Conservation (phyloP, 352 stramenopile species). For the Phytophthora pisi region DNA sequence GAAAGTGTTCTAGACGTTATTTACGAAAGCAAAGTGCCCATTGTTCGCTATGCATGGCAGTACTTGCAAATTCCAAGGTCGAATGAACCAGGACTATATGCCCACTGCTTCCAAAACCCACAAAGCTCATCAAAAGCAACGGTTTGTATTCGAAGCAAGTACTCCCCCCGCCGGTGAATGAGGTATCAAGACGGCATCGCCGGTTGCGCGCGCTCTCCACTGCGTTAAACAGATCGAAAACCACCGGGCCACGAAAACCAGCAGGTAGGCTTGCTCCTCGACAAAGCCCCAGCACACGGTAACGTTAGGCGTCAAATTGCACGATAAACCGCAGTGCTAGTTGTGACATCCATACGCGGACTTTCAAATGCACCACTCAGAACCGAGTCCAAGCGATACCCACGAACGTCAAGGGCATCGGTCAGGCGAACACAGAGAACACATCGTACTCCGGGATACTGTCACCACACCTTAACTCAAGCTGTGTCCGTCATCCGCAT, state of each 20-base stretch:
- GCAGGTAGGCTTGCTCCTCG: background rate
- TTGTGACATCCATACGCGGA: background rate
- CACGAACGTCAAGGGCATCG: background rate
- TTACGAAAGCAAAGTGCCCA: conserved; percentile 25
- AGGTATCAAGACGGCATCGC: too few species aligned
- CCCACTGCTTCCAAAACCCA: too few species aligned
- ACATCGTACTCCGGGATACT: conserved; percentile 4
- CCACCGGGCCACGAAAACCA: conserved; percentile 2
- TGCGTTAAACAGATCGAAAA: too few species aligned
- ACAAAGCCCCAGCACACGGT: conserved; percentile 6
- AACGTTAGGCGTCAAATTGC: background rate
- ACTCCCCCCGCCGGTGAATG: too few species aligned
- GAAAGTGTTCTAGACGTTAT: conserved; percentile 33
- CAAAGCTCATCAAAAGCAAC: too few species aligned
- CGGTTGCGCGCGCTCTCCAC: too few species aligned
- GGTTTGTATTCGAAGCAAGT: too few species aligned
- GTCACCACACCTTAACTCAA: conserved; percentile 7
- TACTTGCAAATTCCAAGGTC: too few species aligned
- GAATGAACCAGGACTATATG: too few species aligned
- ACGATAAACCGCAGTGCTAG: background rate
- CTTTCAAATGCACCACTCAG: background rate
- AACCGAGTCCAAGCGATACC: conserved; percentile 10
- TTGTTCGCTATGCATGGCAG: background rate
- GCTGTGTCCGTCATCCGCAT: background rate
- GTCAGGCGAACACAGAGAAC: conserved; percentile 3